Evolutionary conservation across 176 grass and related monocot species (phyloP), one percentile per base, ranked within the genome.

Genomic region (Raddia distichophylla): DNA sequence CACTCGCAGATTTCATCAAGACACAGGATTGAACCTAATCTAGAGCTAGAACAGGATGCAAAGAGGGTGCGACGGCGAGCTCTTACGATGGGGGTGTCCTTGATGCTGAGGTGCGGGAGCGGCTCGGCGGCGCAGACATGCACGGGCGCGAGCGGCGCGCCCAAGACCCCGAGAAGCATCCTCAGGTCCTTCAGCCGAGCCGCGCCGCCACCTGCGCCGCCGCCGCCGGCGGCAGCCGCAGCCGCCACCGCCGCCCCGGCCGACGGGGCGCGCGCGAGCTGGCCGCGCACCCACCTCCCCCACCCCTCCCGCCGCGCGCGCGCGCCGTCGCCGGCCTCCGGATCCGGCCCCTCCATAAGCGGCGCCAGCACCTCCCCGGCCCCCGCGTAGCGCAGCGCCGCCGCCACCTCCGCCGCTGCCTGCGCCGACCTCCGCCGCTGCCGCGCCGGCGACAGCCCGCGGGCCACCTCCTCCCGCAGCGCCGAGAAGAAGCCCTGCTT

Each of bases 61-160:
- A 71, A 20, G n/a, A n/a, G 35, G 33, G 10, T 14, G 20, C 8
- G 62, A 2, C 17, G 12, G 43, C 68, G 58, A 53, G 64, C 10
- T 56, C 93, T 95, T 65, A 92, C 93, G 76, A 95, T 95, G 78
- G 93, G 93, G 58, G 93, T 92, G 81, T 95, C 93, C 80, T 95
- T 95, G 45, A 95, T 83, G 81, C 90, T 92, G 90, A 95, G 93
- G 84, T 95, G 90, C 67, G 93, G 93, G 40, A 95, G 69, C 34
- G 93, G 93, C 75, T 95, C 93, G 10, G 87, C 82, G 14, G 90
- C 93, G 80, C 85, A 88, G 82, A 90, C 93, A 80, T 93, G 90
- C 16, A 95, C 78, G 12, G 90, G 93, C 4, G 90, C 90, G 51
- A 95, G 93, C 58, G 93, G 90, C 22, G 93, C 90, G 69, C 89